Conservation (phyloP, 78 protist genomes). For the Dictyostelium intermedium region DNA sequence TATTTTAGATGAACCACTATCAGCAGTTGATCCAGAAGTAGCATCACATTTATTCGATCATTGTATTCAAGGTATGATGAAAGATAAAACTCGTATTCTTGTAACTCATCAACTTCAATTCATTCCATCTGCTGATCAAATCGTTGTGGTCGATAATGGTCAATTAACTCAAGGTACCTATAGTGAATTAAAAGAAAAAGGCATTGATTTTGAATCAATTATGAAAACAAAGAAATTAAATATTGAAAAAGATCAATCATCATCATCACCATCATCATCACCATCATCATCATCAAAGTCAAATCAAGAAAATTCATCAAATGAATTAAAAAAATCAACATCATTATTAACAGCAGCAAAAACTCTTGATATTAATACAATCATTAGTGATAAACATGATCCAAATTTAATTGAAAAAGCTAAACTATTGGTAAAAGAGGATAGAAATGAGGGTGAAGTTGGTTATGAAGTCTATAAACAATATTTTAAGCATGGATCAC, state of each 20-base stretch:
- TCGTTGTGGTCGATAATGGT: constrained; percentile 66
- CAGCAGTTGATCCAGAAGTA: constrained; percentile 94
- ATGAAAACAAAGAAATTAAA: constrained; percentile 49
- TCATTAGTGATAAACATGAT: not conserved
- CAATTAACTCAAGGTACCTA: constrained; percentile 75
- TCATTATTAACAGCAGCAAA: not conserved
- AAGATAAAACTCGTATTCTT: constrained; percentile 79
- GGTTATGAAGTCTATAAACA: not conserved
- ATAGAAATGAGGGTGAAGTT: constrained; percentile 18
- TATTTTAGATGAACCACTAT: constrained; percentile 94
- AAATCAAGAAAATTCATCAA: not conserved
- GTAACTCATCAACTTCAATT: constrained; percentile 89
- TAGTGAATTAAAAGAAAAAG: constrained; percentile 50
- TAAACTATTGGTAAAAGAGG: constrained; percentile 36
- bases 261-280: not conserved
- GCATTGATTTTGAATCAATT: constrained; percentile 70
- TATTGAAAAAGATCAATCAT: not conserved
- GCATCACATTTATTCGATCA: constrained; percentile 83
- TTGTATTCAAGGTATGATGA: constrained; percentile 59
- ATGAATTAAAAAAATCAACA: not conserved
- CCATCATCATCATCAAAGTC: not conserved
- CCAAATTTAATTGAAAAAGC: constrained; percentile 12
- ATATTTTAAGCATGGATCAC: constrained; percentile 25
- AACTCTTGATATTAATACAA: not conserved
- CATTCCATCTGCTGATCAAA: constrained; percentile 84